Percentiles rank a stretch among this genome's conserved stretches.
These are phyloP conservation scores for Paraurostyla sp. DNA, from an alignment of 73 alveolate species.

Conservation along the genomic window DNA sequence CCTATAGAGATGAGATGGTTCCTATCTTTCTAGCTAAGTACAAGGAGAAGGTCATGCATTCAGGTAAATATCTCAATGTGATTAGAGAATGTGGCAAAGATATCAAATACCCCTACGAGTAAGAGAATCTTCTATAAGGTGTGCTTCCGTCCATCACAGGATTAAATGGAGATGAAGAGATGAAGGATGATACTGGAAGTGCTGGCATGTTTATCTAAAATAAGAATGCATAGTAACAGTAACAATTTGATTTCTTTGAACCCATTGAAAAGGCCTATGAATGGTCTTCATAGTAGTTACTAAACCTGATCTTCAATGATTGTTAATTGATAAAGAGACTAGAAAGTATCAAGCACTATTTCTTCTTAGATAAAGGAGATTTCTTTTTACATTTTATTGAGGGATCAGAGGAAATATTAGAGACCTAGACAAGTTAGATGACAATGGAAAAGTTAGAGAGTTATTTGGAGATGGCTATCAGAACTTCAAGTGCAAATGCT, in stretches of 20 bases:
- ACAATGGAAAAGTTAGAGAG: conserved; percentile 79
- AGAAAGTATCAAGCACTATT: conserved; percentile 82
- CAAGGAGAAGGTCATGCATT: conserved; percentile 88
- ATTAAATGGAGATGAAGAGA: conserved; percentile 79
- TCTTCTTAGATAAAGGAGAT: conserved; percentile 85
- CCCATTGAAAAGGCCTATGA: conserved; percentile 81
- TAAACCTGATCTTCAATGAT: conserved; percentile 69
- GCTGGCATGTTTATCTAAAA: background rate
- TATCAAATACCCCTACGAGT: conserved; percentile 89
- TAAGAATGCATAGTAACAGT: background rate
- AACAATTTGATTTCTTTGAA: conserved; percentile 78
- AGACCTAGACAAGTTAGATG: conserved; percentile 68
- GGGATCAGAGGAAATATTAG: conserved; percentile 82
- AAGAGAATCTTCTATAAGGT: conserved; percentile 72
- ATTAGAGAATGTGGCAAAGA: conserved; percentile 94
- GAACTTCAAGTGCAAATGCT: conserved; percentile 83
- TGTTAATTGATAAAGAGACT: conserved; percentile 75
- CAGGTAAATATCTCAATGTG: conserved; percentile 95
- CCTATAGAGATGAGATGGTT: conserved; percentile 85
- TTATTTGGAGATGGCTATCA: conserved; percentile 83
- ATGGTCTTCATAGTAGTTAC: conserved; percentile 82
- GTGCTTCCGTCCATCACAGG: conserved; percentile 17
- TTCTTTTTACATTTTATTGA: conserved; percentile 87
- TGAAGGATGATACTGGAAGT: conserved; percentile 20
- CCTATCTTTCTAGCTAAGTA: conserved; percentile 91